A percentile compares a stretch with the other conserved stretches of the same genome.
Evolutionary conservation across 1,284 basidiomycete species (phyloP).

Genomic region (Apiotrichum siamense): DNA sequence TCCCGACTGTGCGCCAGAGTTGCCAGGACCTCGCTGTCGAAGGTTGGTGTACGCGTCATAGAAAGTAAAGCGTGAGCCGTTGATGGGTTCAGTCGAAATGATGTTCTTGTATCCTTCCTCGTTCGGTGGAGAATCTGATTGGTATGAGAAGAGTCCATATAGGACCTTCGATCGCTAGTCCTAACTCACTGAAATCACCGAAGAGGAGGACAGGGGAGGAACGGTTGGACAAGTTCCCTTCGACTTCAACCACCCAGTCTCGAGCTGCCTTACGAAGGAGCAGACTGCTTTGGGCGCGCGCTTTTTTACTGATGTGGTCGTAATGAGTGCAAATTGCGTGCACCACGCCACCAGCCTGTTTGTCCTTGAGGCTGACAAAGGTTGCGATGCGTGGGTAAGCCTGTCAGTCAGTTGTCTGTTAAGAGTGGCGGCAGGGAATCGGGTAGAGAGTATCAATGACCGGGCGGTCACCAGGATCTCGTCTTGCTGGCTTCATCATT

Average conservation of each 20-base stretch:
- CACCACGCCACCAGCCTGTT: conserved; percentile 12
- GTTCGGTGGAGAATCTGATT: conserved; percentile 37
- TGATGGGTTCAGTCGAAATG: conserved; percentile 25
- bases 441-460: background rate
- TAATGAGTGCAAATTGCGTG: conserved; percentile 47
- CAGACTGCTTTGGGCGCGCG: conserved; percentile 35
- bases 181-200: conserved; percentile 43
- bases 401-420: conserved; percentile 13
- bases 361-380: conserved; percentile 28
- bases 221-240: conserved; percentile 8
- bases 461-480: no score
- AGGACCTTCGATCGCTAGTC: no score
- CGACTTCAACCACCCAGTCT: conserved; percentile 26
- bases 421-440: background rate
- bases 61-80: conserved; percentile 28
- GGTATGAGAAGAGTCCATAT: background rate
- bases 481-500: no score
- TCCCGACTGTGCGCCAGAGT: conserved; percentile 16
- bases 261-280: conserved; percentile 33
- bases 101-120: conserved; percentile 44
- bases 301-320: conserved; percentile 35
- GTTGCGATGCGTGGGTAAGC: conserved; percentile 42
- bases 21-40: conserved; percentile 3
- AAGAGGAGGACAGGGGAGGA: conserved; percentile 32
- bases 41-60: conserved; percentile 33